Percentiles rank a stretch among this genome's conserved stretches.
phyloP scores from a whole-genome alignment of 768 basidiomycete genomes.

The Hysterangium stoloniferum region DNA sequence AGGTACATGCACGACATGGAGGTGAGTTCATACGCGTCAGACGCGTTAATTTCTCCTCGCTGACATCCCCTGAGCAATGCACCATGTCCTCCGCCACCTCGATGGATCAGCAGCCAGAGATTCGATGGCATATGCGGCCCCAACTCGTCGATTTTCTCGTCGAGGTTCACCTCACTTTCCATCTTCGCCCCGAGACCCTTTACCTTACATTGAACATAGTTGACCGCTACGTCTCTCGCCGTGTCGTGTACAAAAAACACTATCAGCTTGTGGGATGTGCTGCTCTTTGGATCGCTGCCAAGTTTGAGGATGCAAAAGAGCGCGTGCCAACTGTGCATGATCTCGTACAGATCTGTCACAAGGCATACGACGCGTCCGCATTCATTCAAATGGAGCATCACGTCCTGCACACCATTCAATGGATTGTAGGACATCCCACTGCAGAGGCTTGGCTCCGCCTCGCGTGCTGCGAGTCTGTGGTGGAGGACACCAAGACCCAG shows the following conservation, averaged over 20 bases:
- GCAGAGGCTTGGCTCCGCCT: slow-evolving; percentile 95
- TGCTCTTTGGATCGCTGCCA: slow-evolving; percentile 97
- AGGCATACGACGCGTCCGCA: slow-evolving; percentile 94
- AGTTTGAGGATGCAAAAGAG: slow-evolving; percentile 98
- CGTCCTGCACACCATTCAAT: slow-evolving; percentile 91
- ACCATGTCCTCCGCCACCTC: slow-evolving; percentile 91
- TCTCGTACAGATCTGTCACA: slow-evolving; percentile 89
- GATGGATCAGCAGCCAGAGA: slow-evolving; percentile 99
- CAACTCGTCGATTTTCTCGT: slow-evolving; percentile 98
- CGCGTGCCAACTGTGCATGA: slow-evolving; percentile 95
- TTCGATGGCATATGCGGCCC: slow-evolving; percentile 98
- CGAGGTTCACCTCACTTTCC: slow-evolving; percentile 96
- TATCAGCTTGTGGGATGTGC: slow-evolving; percentile 99
- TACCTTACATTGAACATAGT: slow-evolving; percentile 98
- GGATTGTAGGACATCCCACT: slow-evolving; percentile 95
- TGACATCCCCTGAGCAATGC: slow-evolving; percentile 40
- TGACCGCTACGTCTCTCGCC: slow-evolving; percentile 97
- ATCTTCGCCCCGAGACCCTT: slow-evolving; percentile 94
- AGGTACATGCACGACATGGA: slow-evolving; percentile 98
- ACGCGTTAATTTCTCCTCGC: slow-evolving; percentile 4
- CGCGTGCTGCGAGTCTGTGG: slow-evolving; percentile 62
- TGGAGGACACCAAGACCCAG: slow-evolving; percentile 87
- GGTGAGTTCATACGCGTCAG: slow-evolving; percentile 47
- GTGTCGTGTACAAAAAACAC: slow-evolving; percentile 97
- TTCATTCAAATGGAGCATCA: slow-evolving; percentile 99